Conservation (phyloP, 2,329 filamentous ascomycete species). For the Botrytis deweyae region DNA sequence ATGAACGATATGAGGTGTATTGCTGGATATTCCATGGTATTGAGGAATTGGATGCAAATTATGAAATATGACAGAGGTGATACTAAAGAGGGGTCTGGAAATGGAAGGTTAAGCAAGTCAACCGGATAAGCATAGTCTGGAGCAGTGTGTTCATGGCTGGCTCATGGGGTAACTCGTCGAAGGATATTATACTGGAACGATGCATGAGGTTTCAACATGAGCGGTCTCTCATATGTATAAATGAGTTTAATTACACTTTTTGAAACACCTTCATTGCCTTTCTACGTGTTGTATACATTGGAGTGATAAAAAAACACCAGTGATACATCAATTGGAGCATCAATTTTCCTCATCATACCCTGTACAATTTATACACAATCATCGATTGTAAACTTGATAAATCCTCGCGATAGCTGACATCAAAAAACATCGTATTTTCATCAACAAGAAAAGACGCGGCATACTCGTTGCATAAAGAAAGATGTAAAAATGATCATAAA, state of each 20-base stretch:
- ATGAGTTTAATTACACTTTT: neutral
- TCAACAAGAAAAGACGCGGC: neutral
- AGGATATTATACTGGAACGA: neutral
- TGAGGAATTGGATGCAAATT: neutral
- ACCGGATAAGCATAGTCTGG: neutral
- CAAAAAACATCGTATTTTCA: neutral
- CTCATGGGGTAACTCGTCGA: neutral
- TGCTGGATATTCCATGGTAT: neutral
- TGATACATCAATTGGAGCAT: neutral
- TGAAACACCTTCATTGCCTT: neutral
- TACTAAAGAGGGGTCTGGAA: no score
- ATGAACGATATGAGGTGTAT: neutral
- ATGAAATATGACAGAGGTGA: neutral
- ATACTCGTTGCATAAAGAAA: neutral
- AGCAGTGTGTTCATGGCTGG: neutral
- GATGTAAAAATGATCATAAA: neutral
- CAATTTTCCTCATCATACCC: neutral
- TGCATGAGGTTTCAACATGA: neutral
- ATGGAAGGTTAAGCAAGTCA: neutral
- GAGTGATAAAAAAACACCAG: neutral
- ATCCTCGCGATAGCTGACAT: neutral
- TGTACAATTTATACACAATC: neutral
- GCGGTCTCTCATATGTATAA: neutral
- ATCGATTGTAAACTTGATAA: neutral
- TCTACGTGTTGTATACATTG: neutral